Base-by-base conservation (phyloP, 2,329 filamentous ascomycete genomes). In the Cryphonectria parasitica region DNA sequence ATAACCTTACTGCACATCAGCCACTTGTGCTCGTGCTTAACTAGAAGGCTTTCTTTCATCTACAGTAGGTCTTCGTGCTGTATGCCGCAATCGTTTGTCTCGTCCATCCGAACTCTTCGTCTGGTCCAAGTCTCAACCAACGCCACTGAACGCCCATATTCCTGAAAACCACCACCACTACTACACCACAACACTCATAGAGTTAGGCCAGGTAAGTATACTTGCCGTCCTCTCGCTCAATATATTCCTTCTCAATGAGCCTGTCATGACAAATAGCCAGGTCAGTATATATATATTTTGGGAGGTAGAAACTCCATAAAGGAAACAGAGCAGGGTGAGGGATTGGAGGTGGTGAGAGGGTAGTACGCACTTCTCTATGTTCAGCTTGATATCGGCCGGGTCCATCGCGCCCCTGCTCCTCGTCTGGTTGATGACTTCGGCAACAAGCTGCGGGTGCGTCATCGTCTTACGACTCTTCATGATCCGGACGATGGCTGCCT, bases 381-480 rank as follows among this genome's bases (percentile, higher is more conserved):
- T 97, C 83, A 92, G 91, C 89, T 99, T 99, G 75, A 99, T 98
- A 73, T 96, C 94, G 1, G 86, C 85, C 56, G 94, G 88, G 77
- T 97, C 95, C 71, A 99, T 85, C 25, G 93, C 93, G 19, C 96
- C 97, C 68, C 96, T 87, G 75, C 88, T 93, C 84, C 91, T 93
- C 1, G 95, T 99, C 78, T 95, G 90, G 76, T 91, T 92, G 78
- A 99, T 98, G 25, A 97, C 94, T 83, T 98, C 95, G 2, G 92
- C 90, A 28, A 98, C 92, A 36, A 99, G 83, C 79, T 97, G 92
- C n/a, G 89, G 86, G 78, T 98, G 95, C 5, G 88, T 89, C 81
- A 98, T 95, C 11, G 83, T 88, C 88, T 98, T 98, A 74, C 94
- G 87, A 74, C 91, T 92, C 89, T 99, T 99, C 92, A 99, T 95